Conservation (phyloP, 768 basidiomycete species). For the Trametes villosa region DNA sequence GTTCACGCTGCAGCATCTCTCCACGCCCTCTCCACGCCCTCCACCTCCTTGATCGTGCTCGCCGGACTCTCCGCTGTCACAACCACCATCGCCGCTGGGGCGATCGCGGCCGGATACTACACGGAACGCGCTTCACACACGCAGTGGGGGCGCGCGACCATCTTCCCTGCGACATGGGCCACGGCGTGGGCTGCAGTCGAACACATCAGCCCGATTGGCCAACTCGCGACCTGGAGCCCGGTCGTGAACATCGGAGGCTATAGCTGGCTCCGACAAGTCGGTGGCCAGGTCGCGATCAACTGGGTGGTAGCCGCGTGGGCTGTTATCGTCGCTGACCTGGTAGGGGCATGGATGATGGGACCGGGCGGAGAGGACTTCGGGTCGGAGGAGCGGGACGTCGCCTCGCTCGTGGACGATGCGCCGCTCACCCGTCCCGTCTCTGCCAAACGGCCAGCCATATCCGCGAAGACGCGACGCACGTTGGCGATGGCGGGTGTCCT, state of each 20-base stretch:
- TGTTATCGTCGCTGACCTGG: slow-evolving; percentile 57
- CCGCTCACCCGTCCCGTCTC: slow-evolving; percentile 15
- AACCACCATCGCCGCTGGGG: slow-evolving; percentile 36
- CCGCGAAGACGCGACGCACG: slow-evolving; percentile 27
- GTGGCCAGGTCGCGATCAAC: slow-evolving; percentile 67
- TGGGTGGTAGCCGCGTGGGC: slow-evolving; percentile 83
- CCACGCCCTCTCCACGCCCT: slow-evolving; percentile 58
- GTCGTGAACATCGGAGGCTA: slow-evolving; percentile 57
- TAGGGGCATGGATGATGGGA: slow-evolving; percentile 63
- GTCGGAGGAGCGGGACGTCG: neutral
- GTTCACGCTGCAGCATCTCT: slow-evolving; percentile 35
- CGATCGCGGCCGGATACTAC: slow-evolving; percentile 43
- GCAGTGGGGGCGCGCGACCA: slow-evolving; percentile 49
- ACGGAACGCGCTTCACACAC: slow-evolving; percentile 41
- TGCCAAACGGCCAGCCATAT: slow-evolving; percentile 1
- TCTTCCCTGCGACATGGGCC: slow-evolving; percentile 77
- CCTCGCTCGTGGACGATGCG: slow-evolving; percentile 21
- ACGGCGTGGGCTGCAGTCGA: slow-evolving; percentile 60
- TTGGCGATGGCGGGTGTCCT: slow-evolving; percentile 47
- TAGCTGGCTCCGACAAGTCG: slow-evolving; percentile 59
- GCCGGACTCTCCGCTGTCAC: slow-evolving; percentile 45
- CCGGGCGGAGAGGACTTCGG: slow-evolving; percentile 16
- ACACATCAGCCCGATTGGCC: slow-evolving; percentile 66
- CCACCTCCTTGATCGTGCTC: slow-evolving; percentile 53
- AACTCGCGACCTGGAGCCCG: slow-evolving; percentile 74